Percentiles rank a stretch among this genome's conserved stretches.
Conservation (phyloP, 768 basidiomycete genomes). For the Rhodosporidiobolus odoratus region DNA sequence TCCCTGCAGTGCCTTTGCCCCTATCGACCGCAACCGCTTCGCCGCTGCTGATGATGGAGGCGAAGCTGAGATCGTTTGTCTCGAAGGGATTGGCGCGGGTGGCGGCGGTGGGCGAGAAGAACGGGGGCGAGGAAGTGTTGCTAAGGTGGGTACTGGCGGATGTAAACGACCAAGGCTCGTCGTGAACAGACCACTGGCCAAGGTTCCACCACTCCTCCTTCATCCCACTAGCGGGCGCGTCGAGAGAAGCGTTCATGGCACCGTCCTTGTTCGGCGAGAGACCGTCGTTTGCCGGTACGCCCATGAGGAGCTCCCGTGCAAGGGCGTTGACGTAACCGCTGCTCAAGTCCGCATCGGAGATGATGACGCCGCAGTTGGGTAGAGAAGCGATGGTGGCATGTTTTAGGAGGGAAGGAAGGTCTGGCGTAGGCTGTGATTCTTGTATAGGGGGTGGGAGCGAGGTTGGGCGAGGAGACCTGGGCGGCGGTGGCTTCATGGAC, state of each 20-base stretch:
- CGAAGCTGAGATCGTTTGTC: slow-evolving; percentile 16
- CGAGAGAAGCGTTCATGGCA: background rate
- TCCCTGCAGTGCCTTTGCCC: slow-evolving; percentile 21
- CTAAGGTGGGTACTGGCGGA: background rate
- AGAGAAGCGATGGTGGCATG: slow-evolving; percentile 27
- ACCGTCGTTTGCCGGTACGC: slow-evolving; percentile 17
- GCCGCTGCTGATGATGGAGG: slow-evolving; percentile 12
- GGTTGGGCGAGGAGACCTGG: slow-evolving; percentile 27
- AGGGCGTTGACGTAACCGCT: slow-evolving; percentile 37
- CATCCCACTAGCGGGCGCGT: too few relatives aligned
- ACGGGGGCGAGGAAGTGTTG: slow-evolving; percentile 9
- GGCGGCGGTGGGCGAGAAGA: slow-evolving; percentile 15
- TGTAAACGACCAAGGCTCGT: slow-evolving; percentile 22
- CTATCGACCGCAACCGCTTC: slow-evolving; percentile 9
- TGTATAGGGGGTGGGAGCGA: slow-evolving; percentile 11
- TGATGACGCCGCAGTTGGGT: slow-evolving; percentile 35
- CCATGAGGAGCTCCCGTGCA: slow-evolving; percentile 35
- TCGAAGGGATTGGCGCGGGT: slow-evolving; percentile 22
- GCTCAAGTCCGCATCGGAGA: slow-evolving; percentile 20
- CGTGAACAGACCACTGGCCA: slow-evolving; percentile 19
- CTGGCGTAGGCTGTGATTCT: background rate
- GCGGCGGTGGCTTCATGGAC: background rate
- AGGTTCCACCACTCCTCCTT: slow-evolving; percentile 17
- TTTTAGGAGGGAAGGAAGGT: slow-evolving; percentile 13
- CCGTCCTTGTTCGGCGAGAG: background rate